phyloP scores from a whole-genome alignment of 1,284 basidiomycete species.

The Ganoderma sinense region DNA sequence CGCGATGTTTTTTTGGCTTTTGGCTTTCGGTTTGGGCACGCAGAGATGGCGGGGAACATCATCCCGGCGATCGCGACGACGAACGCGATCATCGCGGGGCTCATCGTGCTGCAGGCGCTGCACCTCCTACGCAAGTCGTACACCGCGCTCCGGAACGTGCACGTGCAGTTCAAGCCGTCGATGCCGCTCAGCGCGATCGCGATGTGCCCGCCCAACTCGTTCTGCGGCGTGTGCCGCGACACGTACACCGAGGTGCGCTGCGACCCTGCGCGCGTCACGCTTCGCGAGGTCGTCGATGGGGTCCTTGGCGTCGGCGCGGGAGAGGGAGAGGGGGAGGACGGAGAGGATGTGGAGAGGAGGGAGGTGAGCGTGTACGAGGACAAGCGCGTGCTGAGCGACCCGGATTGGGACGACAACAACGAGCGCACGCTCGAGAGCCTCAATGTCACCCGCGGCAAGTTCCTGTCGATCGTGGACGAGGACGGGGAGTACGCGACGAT shows the following conservation, averaged over 20 bases:
- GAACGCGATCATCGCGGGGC: constrained; percentile 95
- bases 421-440: constrained; percentile 78
- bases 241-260: constrained; percentile 81
- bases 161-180: constrained; percentile 77
- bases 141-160: constrained; percentile 68
- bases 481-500: constrained; percentile 82
- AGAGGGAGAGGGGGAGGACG: constrained; percentile 15
- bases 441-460: constrained; percentile 77
- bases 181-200: constrained; percentile 77
- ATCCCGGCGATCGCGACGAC: constrained; percentile 99
- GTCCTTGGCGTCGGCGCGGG: constrained; percentile 56
- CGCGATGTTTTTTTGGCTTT: background rate
- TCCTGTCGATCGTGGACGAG: constrained; percentile 89
- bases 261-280: constrained; percentile 68
- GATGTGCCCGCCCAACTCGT: constrained; percentile 70
- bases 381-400: constrained; percentile 82
- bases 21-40: background rate
- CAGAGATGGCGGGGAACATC: constrained; percentile 99
- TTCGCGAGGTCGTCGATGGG: constrained; percentile 78
- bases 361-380: constrained; percentile 91
- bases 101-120: constrained; percentile 93
- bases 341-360: constrained; percentile 39
- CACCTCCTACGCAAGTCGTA: constrained; percentile 79
- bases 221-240: constrained; percentile 89
- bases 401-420: constrained; percentile 90